Evolutionary conservation across 208 protist genomes (phyloP), one percentile per base, ranked within the genome.

Genomic region (Leishmania mexicana): DNA sequence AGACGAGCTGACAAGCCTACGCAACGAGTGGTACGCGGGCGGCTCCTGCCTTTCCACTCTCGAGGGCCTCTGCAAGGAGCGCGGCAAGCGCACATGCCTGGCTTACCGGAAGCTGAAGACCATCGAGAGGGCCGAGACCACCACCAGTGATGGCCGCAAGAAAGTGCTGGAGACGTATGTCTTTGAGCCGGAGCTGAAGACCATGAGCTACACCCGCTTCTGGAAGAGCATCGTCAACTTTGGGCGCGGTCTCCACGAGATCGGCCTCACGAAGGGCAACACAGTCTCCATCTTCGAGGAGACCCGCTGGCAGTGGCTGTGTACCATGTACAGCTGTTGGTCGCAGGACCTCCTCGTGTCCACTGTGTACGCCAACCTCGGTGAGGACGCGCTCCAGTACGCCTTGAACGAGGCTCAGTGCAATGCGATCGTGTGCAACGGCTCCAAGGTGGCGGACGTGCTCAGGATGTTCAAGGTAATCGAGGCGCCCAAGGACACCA

Each of bases 341-440:
- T 82, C 92, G 49, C 90, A 92, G 65, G 83, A 80, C 49, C 57
- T 96, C 75, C 87, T 96, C 72, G 91, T 92, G 6, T 79, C 86
- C 35, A 97, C 95, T 21, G 91, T 95, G 40, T 98, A 98, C 83
- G 93, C 95, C 21, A 98, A 95, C 76, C 89, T 98, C 58, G 95
- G 93, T 38, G 92, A 95, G 28, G 90, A 92, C 5, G 91, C 92
- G n/a, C 87, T 98, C 53, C 49, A 88, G 62, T 93, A 95, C 79
- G 95, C 95, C 10, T 80, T 98, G 28, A 57, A 84, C 24, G 95
- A 98, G 73, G 89, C 92, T 28, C 81, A 92, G 67, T 93, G 92
- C 74, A 58, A 80, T 13, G 90, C 81, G 28, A 95, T 98, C 60
- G 84, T 96, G 17, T 95, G 92, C 83, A 95, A 93, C 80, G 85